These are phyloP conservation scores for Gymnopilus junonius DNA, from an alignment of 768 basidiomycete genomes.

Conservation along the genomic window DNA sequence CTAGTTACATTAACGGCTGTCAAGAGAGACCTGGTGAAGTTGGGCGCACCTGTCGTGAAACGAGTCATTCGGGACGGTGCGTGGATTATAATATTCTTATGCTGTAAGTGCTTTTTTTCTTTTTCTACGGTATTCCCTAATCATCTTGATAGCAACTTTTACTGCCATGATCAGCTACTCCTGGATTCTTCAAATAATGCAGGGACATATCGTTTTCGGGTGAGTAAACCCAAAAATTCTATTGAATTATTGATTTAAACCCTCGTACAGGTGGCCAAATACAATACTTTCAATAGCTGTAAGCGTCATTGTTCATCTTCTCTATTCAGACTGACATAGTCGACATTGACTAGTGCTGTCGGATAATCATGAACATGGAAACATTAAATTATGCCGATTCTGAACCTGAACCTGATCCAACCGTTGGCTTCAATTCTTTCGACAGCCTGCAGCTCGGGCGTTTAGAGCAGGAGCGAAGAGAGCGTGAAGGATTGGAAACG, in stretches of 20 bases:
- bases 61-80: slow-evolving; percentile 13
- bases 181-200: not conserved
- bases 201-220: slow-evolving; percentile 13
- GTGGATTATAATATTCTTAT: not conserved
- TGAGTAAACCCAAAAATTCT: too few species aligned
- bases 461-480: not conserved
- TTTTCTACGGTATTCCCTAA: not conserved
- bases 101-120: not conserved
- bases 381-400: not conserved
- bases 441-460: not conserved
- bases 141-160: not conserved
- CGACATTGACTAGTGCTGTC: not conserved
- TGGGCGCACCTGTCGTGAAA: slow-evolving; percentile 10
- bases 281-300: slow-evolving; percentile 6
- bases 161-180: slow-evolving; percentile 10
- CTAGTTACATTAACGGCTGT: slow-evolving; percentile 1
- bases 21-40: not conserved
- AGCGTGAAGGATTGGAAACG: not conserved
- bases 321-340: not conserved
- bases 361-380: slow-evolving; percentile 17
- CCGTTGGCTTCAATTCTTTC: not conserved
- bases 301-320: not conserved
- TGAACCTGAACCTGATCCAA: not conserved
- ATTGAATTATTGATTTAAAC: too few species aligned
- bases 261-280: slow-evolving; percentile 6